A percentile compares a stretch with the other conserved stretches of the same genome.
Conservation (phyloP, 495 filamentous ascomycete genomes). For the Aspergillus incahuasiensis region DNA sequence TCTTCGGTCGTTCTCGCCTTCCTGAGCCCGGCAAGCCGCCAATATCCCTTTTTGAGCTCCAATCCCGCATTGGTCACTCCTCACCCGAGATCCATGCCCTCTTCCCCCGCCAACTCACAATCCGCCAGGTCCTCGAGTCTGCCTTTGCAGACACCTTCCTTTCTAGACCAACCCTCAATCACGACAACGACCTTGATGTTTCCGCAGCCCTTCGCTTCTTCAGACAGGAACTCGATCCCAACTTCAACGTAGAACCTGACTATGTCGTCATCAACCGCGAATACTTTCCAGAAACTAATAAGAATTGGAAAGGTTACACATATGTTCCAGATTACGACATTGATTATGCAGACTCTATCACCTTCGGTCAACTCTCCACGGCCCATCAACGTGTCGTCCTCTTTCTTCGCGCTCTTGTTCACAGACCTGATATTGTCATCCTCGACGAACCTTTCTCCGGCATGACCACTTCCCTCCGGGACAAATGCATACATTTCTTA, state of each 20-base stretch:
- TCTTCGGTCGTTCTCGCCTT: constrained; percentile 79
- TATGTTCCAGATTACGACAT: constrained; percentile 32
- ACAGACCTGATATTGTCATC: constrained; percentile 80
- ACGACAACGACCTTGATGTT: constrained; percentile 50
- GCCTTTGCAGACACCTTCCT: constrained; percentile 89
- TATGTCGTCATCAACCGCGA: constrained; percentile 1
- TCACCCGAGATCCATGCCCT: constrained; percentile 91
- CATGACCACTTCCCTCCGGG: constrained; percentile 74
- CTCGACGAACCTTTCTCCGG: constrained; percentile 92
- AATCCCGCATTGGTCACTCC: constrained; percentile 83
- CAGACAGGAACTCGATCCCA: constrained; percentile 64
- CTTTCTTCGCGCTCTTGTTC: constrained; percentile 78
- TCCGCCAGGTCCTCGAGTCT: constrained; percentile 71
- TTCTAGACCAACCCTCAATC: constrained; percentile 57
- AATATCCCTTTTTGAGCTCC: constrained; percentile 87
- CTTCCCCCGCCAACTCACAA: constrained; percentile 74
- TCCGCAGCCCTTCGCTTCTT: constrained; percentile 69
- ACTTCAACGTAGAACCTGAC: constrained; percentile 14
- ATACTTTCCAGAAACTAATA: constrained; percentile 9
- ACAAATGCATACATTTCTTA: constrained; percentile 79
- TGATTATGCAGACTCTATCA: constrained; percentile 63
- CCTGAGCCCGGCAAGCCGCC: constrained; percentile 67
- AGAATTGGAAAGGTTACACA: constrained; percentile 3
- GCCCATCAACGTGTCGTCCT: constrained; percentile 78
- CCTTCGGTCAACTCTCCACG: constrained; percentile 71